Evolutionary conservation across 2,329 filamentous ascomycete genomes (phyloP), one percentile per base, ranked within the genome.

Genomic region (Ramularia collo-cygni): DNA sequence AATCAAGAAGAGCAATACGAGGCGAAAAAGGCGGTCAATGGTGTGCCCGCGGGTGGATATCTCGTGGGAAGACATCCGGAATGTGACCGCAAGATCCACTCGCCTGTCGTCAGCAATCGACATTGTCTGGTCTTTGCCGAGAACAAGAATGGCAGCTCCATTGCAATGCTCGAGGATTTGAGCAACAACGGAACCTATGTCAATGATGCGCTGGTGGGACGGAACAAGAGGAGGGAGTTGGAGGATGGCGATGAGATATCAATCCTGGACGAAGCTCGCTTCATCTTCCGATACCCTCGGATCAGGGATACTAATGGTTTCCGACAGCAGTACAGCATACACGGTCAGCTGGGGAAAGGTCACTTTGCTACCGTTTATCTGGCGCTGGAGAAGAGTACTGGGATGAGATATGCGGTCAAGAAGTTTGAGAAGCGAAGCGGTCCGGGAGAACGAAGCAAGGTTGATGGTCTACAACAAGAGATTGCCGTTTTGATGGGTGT

Each of bases 401-500:
- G 92, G 6, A 75, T 80, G 53, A 78, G 83, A 40, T 96, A 81
- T 61, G 92, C 92, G 3, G 92, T 95, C 57, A 98, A 98, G 69
- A 81, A 92, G 43, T 96, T 98, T 59, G 88, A 87, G 54, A 92
- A 87, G 65, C 80, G 84, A 4, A 74, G 81, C 2, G 85, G 84
- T n/a, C 75, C 81, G 43, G 87, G 89, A 28, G 88, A 95, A 51
- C 79, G 77, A 48, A 83, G 85, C 13, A 90, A 89, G 63, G 80
- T 82, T 4, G 87, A 95, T 44, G 83, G 86, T 2, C 66, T 96
- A 32, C 87, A 95, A 60, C 89, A 96, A 62, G 93, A 98, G 62
- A 94, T 98, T 59, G 90, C 86, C 15, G 86, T 98, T 12, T 68
- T 98, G 45, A 96, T 95, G 88, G 80, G 88, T n/a, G 87, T 98